Evolutionary conservation across 352 stramenopile species (phyloP).

Genomic region (Bremia lactucae): DNA sequence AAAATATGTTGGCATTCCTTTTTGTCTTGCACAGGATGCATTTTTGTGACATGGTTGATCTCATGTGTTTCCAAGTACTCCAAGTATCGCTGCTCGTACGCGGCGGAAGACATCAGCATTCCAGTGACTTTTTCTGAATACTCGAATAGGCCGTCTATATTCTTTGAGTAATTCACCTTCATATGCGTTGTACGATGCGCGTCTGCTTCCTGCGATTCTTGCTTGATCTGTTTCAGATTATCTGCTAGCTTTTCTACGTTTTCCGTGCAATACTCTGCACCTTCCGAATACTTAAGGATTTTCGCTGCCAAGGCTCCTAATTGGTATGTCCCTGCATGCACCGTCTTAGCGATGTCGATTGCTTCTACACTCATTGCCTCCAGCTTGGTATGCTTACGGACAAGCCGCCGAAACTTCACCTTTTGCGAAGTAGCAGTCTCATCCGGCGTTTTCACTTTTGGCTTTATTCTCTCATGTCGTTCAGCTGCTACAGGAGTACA

Average conservation of each 20-base stretch:
- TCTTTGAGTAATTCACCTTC: slow-evolving; percentile 18
- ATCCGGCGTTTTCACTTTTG: background rate
- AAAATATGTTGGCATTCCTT: background rate
- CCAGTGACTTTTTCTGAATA: slow-evolving; percentile 42
- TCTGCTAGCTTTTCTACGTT: slow-evolving; percentile 21
- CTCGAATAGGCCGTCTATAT: slow-evolving; percentile 29
- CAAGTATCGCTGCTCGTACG: slow-evolving; percentile 45
- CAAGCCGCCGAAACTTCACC: slow-evolving; percentile 16
- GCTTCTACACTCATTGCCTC: slow-evolving; percentile 31
- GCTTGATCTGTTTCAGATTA: slow-evolving; percentile 43
- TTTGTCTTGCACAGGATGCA: slow-evolving; percentile 8
- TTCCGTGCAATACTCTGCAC: slow-evolving; percentile 37
- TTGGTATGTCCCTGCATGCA: slow-evolving; percentile 35
- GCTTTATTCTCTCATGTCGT: background rate
- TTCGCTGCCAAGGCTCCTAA: slow-evolving; percentile 28
- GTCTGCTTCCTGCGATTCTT: slow-evolving; percentile 36
- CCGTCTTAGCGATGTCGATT: slow-evolving; percentile 29
- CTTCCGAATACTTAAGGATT: slow-evolving; percentile 24
- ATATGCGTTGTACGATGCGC: slow-evolving; percentile 28
- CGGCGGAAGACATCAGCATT: slow-evolving; percentile 15
- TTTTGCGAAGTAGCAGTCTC: slow-evolving; percentile 4
- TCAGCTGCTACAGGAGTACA: background rate
- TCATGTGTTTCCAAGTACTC: slow-evolving; percentile 24
- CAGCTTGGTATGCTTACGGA: slow-evolving; percentile 36
- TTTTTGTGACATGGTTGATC: slow-evolving; percentile 28